Conservation (phyloP, 129 eudicot species). For the Heracleum sosnowskyi region DNA sequence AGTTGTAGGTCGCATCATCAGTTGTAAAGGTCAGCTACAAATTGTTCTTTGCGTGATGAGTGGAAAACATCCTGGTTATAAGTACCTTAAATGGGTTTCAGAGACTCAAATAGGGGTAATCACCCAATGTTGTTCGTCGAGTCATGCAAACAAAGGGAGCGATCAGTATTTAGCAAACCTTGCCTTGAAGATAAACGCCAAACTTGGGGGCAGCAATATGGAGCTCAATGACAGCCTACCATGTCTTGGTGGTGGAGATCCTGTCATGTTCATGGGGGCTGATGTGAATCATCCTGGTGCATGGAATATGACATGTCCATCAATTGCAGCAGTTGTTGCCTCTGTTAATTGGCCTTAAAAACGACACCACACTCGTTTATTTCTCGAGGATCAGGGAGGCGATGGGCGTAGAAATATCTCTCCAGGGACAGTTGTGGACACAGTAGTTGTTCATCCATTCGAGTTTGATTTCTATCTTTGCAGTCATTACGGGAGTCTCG, state of each 20-base stretch:
- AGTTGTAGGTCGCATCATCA: constrained; percentile 65
- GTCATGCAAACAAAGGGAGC: constrained; percentile 27
- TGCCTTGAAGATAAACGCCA: constrained; percentile 68
- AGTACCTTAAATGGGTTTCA: constrained; percentile 47
- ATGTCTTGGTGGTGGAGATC: constrained; percentile 27
- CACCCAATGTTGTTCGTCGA: constrained; percentile 57
- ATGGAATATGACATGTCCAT: constrained; percentile 39
- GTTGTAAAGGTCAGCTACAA: constrained; percentile 23
- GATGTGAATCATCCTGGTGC: constrained; percentile 82
- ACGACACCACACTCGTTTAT: constrained; percentile 68
- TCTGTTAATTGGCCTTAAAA: constrained; percentile 69
- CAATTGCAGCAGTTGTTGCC: constrained; percentile 78
- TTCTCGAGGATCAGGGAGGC: constrained; percentile 23
- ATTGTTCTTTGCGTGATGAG: constrained; percentile 59
- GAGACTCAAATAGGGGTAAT: constrained; percentile 66
- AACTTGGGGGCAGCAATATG: constrained; percentile 70
- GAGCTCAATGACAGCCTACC: constrained; percentile 42
- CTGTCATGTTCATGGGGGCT: constrained; percentile 70
- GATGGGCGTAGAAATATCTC: constrained; percentile 44
- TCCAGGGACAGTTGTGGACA: constrained; percentile 87
- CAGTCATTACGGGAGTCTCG: constrained; percentile 66
- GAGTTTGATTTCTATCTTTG: constrained; percentile 67
- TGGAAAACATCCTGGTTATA: constrained; percentile 40
- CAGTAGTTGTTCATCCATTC: constrained; percentile 38
- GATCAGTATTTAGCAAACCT: constrained; percentile 66